These are phyloP conservation scores for Brasenia schreberi DNA, from an alignment of 164 flowering plant genomes.

Conservation along the genomic window DNA sequence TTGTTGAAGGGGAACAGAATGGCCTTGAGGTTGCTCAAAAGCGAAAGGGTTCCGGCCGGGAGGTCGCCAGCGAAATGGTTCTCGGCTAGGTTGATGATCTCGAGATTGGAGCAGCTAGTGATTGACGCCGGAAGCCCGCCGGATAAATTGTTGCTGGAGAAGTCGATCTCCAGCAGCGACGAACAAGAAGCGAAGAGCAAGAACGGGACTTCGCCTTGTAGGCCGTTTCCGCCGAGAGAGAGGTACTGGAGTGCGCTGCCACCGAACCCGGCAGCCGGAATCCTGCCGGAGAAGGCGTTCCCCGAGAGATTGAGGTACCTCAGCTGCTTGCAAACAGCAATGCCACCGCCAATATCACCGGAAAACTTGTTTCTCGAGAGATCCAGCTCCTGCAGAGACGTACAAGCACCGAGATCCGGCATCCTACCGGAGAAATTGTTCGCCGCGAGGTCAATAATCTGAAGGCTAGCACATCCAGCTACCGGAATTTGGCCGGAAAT, in stretches of 20 bases:
- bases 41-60: constrained; percentile 33
- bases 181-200: constrained; percentile 34
- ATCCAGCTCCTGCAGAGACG: constrained; percentile 29
- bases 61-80: constrained; percentile 60
- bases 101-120: constrained; percentile 41
- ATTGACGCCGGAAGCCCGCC: constrained; percentile 47
- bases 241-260: constrained; percentile 27
- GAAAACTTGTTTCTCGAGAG: constrained; percentile 34
- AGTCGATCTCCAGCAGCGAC: constrained; percentile 33
- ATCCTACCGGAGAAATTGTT: constrained; percentile 48
- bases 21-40: constrained; percentile 47
- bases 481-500: constrained; percentile 33
- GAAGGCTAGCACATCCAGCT: constrained; percentile 28
- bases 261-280: constrained; percentile 50
- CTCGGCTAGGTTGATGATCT: constrained; percentile 39
- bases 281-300: constrained; percentile 43
- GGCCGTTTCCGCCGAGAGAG: constrained; percentile 45
- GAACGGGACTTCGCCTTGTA: constrained; percentile 56
- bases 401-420: constrained; percentile 27
- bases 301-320: constrained; percentile 56
- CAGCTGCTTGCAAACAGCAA: constrained; percentile 29
- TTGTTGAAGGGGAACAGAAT: constrained; percentile 41
- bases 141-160: constrained; percentile 44
- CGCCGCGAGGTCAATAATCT: constrained; percentile 41
- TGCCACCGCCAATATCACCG: constrained; percentile 37